Conservation (phyloP, 2,329 filamentous ascomycete genomes). For the Plectosphaerella sp. region DNA sequence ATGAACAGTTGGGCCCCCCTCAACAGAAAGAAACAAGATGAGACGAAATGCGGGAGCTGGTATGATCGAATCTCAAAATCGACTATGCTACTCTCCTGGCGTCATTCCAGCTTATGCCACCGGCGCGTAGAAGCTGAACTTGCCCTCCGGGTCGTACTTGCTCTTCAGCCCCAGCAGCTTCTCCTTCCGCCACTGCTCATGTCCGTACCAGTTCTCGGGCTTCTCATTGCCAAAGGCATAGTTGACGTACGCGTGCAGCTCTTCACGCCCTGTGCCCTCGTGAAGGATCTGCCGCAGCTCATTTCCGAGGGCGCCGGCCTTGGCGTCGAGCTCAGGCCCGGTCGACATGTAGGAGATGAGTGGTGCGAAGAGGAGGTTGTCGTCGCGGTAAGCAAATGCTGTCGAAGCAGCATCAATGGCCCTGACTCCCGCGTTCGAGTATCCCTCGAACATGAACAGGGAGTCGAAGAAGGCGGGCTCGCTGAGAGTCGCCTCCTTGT, state of each 20-base stretch:
- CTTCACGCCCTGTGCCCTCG: slow-evolving; percentile 22
- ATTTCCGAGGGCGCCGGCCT: slow-evolving; percentile 30
- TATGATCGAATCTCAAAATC: too few relatives aligned
- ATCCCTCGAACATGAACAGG: slow-evolving; percentile 54
- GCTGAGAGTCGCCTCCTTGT: slow-evolving; percentile 18
- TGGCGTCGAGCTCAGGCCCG: slow-evolving; percentile 22
- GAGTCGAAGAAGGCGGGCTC: slow-evolving; percentile 20
- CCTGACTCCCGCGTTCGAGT: slow-evolving; percentile 40
- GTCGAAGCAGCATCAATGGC: slow-evolving; percentile 26
- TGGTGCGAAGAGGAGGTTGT: slow-evolving; percentile 35
- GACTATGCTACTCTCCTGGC: too few relatives aligned
- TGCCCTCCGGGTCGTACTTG: slow-evolving; percentile 40
- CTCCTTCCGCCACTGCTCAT: slow-evolving; percentile 41
- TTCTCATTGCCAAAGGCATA: slow-evolving; percentile 46
- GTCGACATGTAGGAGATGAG: slow-evolving; percentile 30
- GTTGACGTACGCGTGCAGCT: slow-evolving; percentile 41
- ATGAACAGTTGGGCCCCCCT: too few relatives aligned
- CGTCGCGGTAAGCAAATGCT: slow-evolving; percentile 40
- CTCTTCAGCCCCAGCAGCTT: slow-evolving; percentile 40
- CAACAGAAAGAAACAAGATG: too few relatives aligned
- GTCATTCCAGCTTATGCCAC: slow-evolving; percentile 13
- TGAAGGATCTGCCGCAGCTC: slow-evolving; percentile 30
- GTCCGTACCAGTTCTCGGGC: slow-evolving; percentile 38
- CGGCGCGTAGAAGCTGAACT: slow-evolving; percentile 40
- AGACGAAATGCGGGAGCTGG: too few relatives aligned